Base-by-base conservation (phyloP, 768 basidiomycete species). In the Dictyophora rubrovolvata region DNA sequence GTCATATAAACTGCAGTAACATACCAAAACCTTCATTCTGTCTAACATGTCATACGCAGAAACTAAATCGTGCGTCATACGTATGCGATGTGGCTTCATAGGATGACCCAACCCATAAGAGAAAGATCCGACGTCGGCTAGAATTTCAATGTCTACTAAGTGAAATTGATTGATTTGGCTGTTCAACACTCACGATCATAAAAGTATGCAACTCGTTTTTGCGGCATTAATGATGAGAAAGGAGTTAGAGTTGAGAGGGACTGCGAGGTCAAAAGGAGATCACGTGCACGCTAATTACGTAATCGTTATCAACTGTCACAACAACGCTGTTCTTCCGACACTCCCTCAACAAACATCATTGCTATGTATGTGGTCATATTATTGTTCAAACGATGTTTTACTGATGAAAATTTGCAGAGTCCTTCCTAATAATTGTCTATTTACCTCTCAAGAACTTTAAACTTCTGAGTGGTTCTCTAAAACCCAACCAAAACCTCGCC, bases 31-130 rank as follows among this genome's bases (percentile, higher is more conserved):
- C 65, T 95, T 86, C 90, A 98, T 93, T 73, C 89, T 87, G 62
- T 86, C 84, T n/a, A 95, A 77, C 83, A 99, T 87, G 21, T 86
- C 87, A 66, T 98, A 99, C 34, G 91, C 87, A 14, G 85, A 80
- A 34, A 97, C 84, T 55, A 99, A 75, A 64, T 95, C 89, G 69
- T 99, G 93, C 0, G 94, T 89, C 71, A 99, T 87, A 55, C 87
- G 81, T 75, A 98, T 95, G 37, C 95, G 78, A 68, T 95, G 92
- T 0, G 95, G 95, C 71, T 97, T 96, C 92, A 97, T 96, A 51
- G 88, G 88, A 64, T 96, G 94, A 2, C 87, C 87, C 54, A 87
- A 75, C 37, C 91, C 92, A 68, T 92, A 95, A 0, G 88, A 87
- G 68, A 87, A 85, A 34, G 80, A 73, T 21, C 84, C 84, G 33